Percentiles rank a stretch among this genome's conserved stretches.
These are phyloP conservation scores for Cicer chorassanicum DNA, from an alignment of 306 rosid genomes.

Conservation along the genomic window DNA sequence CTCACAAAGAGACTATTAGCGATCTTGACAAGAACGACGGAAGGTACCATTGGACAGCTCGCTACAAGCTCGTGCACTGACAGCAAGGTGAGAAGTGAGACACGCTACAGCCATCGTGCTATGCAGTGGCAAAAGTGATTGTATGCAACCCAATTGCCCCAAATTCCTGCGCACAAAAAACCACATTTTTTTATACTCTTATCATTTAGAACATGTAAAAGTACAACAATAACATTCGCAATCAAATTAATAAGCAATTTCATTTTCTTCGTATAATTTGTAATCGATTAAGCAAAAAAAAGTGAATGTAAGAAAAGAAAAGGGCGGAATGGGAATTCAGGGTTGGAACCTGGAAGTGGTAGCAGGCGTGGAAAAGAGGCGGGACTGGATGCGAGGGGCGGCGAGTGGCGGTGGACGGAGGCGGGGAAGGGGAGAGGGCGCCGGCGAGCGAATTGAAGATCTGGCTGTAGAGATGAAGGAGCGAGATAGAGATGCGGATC, in stretches of 20 bases:
- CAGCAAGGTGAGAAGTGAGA: constrained; percentile 69
- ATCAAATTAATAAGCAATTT: background rate
- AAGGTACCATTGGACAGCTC: constrained; percentile 98
- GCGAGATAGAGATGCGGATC: constrained; percentile 79
- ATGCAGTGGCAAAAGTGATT: constrained; percentile 71
- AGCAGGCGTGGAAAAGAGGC: constrained; percentile 69
- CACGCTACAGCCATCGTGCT: constrained; percentile 52
- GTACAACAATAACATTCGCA: background rate
- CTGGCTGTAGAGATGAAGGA: constrained; percentile 71
- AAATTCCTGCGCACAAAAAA: constrained; percentile 56
- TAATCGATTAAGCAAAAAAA: background rate
- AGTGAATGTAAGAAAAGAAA: too few species aligned
- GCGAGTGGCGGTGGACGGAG: constrained; percentile 63
- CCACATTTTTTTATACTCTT: background rate
- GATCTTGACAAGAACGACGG: constrained; percentile 98
- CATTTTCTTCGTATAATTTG: background rate
- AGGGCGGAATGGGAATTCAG: background rate
- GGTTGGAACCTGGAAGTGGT: constrained; percentile 57
- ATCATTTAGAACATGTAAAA: background rate
- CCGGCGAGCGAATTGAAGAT: constrained; percentile 67
- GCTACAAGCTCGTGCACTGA: constrained; percentile 69
- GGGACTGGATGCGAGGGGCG: constrained; percentile 70
- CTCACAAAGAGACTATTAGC: constrained; percentile 99
- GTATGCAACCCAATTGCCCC: constrained; percentile 80
- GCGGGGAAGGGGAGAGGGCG: constrained; percentile 66